These are phyloP conservation scores for Aspergillus spinulosporus DNA, from an alignment of 2,329 filamentous ascomycete genomes.

Conservation along the genomic window DNA sequence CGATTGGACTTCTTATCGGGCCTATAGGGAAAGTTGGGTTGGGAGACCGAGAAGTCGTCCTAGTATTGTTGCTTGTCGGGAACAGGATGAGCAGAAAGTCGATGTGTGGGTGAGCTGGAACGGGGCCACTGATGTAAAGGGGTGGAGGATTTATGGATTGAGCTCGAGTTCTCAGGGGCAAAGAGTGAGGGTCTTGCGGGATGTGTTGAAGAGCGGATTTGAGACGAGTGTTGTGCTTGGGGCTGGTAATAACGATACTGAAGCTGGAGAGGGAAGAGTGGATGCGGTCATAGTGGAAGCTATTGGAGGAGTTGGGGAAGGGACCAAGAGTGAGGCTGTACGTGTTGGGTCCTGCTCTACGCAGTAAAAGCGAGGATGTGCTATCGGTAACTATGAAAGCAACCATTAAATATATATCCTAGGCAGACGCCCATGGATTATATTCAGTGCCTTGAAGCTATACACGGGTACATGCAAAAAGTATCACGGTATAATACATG, in stretches of 20 bases:
- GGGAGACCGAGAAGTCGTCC: conserved; percentile 18
- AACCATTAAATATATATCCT: too few species aligned
- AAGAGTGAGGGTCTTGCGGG: not conserved
- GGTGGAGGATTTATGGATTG: conserved; percentile 1
- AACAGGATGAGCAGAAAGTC: not conserved
- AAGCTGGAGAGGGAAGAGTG: not conserved
- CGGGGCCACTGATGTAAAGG: conserved; percentile 4
- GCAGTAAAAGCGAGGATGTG: not conserved
- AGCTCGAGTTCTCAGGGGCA: not conserved
- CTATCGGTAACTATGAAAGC: not conserved
- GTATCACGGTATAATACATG: conserved; percentile 4
- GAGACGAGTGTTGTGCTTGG: conserved; percentile 4
- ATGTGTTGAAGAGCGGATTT: conserved; percentile 11
- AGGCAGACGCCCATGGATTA: too few species aligned
- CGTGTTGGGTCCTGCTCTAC: not conserved
- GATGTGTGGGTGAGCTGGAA: conserved; percentile 12
- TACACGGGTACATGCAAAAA: not conserved
- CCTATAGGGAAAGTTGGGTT: conserved; percentile 26
- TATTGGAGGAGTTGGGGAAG: conserved; percentile 23
- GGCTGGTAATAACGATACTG: not conserved
- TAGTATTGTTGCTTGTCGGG: not conserved
- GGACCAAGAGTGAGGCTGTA: not conserved
- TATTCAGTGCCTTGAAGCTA: not conserved
- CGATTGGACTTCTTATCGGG: conserved; percentile 31
- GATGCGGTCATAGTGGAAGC: conserved; percentile 22